phyloP scores from a whole-genome alignment of 2,329 filamentous ascomycete genomes.

The Monosporascus sp. region DNA sequence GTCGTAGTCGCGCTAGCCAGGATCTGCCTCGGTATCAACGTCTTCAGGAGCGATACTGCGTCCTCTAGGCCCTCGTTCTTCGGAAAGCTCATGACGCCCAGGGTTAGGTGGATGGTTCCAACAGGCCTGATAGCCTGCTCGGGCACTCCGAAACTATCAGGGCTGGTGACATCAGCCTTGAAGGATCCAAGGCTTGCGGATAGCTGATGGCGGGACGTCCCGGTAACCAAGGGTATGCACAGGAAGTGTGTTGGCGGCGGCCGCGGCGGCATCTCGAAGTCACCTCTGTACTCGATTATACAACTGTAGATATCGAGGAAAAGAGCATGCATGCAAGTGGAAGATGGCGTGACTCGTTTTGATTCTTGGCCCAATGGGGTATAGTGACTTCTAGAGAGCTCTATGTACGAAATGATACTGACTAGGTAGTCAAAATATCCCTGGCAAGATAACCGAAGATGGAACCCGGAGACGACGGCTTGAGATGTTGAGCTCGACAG shows the following conservation, averaged over 20 bases:
- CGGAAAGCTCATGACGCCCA: slow-evolving; percentile 77
- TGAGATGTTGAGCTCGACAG: too few relatives aligned
- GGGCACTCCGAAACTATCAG: slow-evolving; percentile 48
- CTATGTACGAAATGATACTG: not conserved
- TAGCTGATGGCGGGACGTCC: slow-evolving; percentile 58
- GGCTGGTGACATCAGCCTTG: slow-evolving; percentile 47
- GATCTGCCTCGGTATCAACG: slow-evolving; percentile 34
- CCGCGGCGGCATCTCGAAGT: slow-evolving; percentile 28
- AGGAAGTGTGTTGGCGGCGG: slow-evolving; percentile 65
- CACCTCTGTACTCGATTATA: not conserved
- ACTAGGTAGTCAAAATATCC: too few relatives aligned
- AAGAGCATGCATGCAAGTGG: too few relatives aligned
- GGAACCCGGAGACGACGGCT: too few relatives aligned
- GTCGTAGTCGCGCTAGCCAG: slow-evolving; percentile 22
- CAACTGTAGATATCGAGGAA: too few relatives aligned
- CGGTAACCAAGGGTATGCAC: slow-evolving; percentile 66
- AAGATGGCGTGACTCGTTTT: too few relatives aligned
- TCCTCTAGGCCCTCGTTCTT: slow-evolving; percentile 38
- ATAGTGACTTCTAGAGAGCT: not conserved
- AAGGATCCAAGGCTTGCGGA: slow-evolving; percentile 58
- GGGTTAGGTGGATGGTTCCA: slow-evolving; percentile 77
- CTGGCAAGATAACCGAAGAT: too few relatives aligned
- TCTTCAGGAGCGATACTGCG: slow-evolving; percentile 35
- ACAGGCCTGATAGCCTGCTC: slow-evolving; percentile 66
- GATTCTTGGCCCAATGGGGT: not conserved